Base-by-base conservation (phyloP, 208 protist genomes). In the Leishmania arabica region DNA sequence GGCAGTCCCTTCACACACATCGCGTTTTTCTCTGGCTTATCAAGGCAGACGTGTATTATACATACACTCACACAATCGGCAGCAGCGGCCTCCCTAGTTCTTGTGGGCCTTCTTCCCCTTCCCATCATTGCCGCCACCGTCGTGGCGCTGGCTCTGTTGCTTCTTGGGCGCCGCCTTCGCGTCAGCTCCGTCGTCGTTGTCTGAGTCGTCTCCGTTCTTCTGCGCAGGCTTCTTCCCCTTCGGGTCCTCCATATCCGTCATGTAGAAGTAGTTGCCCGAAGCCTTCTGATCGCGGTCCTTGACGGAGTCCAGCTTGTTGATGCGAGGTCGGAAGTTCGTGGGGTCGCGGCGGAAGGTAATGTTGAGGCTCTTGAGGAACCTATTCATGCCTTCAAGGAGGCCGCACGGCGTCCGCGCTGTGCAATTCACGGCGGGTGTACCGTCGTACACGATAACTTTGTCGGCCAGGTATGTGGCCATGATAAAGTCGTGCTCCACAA, bases 401-500 rank as follows among this genome's bases (percentile, higher is more conserved):
- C 84, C 84, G 83, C 91, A 95, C 45, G 97, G 98, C 75, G 90
- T 65, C 72, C 90, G 96, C 66, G 99, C 99, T 40, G 77, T 96
- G 86, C 98, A 99, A 68, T 99, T 89, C 27, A 99, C 84, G 37
- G 95, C 94, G 17, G 99, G 99, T 47, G 88, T 90, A 85, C 99
- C 99, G 21, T 99, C 98, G 89, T 99, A 99, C 47, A 99, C 99
- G 75, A 99, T 98, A 66, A 99, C 99, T 75, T 97, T 92, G 89
- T 99, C 99, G 31, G 99, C 99, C 47, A 99, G 93, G 90, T 99
- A 99, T 1, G 99, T 99, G 73, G 99, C 99, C 99, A 99, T 99
- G 88, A 99, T 99, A 90, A 99, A 99, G 90, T 99, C 99, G 94
- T 99, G 99, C 92, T 99, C 99, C 51, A 99, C 99, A 84, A 99